Percentiles rank a stretch among this genome's conserved stretches.
Evolutionary conservation across 2,329 filamentous ascomycete species (phyloP).

Genomic region (Nigrospora oryzae): DNA sequence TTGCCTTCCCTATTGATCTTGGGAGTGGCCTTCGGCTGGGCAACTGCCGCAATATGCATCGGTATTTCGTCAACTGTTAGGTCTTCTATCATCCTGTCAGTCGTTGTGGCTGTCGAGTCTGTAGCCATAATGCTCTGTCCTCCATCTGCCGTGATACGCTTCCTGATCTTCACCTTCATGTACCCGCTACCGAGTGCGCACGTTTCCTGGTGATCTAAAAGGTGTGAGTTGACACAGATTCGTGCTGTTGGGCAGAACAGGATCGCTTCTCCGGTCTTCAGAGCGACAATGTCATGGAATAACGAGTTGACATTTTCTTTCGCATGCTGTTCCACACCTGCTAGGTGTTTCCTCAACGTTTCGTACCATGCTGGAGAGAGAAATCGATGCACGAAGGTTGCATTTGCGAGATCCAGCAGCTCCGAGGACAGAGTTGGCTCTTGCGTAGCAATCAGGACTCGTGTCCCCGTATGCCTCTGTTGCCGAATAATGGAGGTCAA

Average conservation of each 20-base stretch:
- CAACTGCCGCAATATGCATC: too few species aligned
- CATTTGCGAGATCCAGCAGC: constrained; percentile 62
- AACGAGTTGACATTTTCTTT: constrained; percentile 13
- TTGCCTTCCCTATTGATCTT: too few species aligned
- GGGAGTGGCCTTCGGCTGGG: too few species aligned
- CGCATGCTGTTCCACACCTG: constrained; percentile 17
- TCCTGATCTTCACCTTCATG: constrained; percentile 24
- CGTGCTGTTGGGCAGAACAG: constrained; percentile 36
- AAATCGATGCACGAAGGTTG: constrained; percentile 66
- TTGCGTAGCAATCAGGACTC: constrained; percentile 67
- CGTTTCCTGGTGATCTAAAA: not conserved
- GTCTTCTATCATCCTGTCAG: too few species aligned
- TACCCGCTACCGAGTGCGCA: not conserved
- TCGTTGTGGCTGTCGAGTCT: too few species aligned
- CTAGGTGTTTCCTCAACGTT: constrained; percentile 34
- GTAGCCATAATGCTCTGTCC: constrained; percentile 35
- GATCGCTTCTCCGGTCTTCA: constrained; percentile 35
- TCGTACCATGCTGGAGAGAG: constrained; percentile 55
- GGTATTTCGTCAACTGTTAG: too few species aligned
- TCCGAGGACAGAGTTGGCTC: constrained; percentile 63
- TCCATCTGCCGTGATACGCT: constrained; percentile 34
- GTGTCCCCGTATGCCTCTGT: constrained; percentile 60
- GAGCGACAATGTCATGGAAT: constrained; percentile 32
- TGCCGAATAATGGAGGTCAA: constrained; percentile 57
- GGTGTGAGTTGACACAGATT: constrained; percentile 15